Percentiles rank a stretch among this genome's conserved stretches.
These are phyloP conservation scores for Fusarium temperatum DNA, from an alignment of 2,329 filamentous ascomycete genomes.

Conservation along the genomic window DNA sequence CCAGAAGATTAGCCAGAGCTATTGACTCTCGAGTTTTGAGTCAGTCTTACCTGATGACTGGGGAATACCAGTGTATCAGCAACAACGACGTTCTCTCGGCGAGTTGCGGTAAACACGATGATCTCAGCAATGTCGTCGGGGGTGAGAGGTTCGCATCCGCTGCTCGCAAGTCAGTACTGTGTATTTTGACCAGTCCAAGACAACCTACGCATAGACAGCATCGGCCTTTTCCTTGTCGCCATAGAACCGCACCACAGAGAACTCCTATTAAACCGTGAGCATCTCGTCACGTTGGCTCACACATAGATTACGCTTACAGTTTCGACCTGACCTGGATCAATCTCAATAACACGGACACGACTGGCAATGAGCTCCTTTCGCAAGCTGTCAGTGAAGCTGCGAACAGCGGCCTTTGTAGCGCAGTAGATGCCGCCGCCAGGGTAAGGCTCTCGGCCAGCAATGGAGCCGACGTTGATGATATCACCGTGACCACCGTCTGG, in stretches of 20 bases:
- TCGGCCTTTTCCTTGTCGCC: conserved; percentile 91
- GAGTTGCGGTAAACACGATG: conserved; percentile 83
- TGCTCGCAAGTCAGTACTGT: conserved; percentile 45
- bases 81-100: conserved; percentile 89
- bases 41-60: conserved; percentile 77
- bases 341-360: conserved; percentile 83
- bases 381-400: conserved; percentile 83
- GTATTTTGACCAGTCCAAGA: neutral
- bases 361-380: conserved; percentile 84
- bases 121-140: conserved; percentile 92
- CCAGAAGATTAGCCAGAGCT: conserved; percentile 4
- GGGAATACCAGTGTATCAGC: conserved; percentile 89
- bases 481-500: conserved; percentile 83
- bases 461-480: conserved; percentile 93
- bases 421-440: conserved; percentile 90
- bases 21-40: no score
- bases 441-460: conserved; percentile 87
- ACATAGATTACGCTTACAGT: conserved; percentile 63
- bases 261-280: conserved; percentile 64
- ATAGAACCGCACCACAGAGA: conserved; percentile 86
- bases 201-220: conserved; percentile 81
- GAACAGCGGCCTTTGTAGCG: conserved; percentile 88
- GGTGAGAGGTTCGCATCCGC: conserved; percentile 82
- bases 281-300: neutral
- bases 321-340: conserved; percentile 93